Base-by-base conservation (phyloP, 306 rosid genomes). In the Castanospermum australe region DNA sequence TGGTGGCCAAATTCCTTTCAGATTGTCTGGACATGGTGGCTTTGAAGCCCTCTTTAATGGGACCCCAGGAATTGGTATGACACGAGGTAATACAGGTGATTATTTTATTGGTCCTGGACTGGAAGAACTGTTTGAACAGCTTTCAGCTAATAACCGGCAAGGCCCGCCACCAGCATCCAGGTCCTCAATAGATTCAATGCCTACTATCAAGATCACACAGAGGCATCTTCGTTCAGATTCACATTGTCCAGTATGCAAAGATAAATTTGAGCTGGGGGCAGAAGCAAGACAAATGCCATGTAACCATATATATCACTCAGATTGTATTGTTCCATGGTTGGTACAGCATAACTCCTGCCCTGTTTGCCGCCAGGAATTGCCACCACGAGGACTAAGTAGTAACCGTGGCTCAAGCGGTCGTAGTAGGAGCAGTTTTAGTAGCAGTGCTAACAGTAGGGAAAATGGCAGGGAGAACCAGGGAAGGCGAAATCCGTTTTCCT, bases 281-380 rank as follows among this genome's bases (percentile, higher is more conserved):
- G 89, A 90, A 79, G 94, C 91, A 6, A 88, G 89, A 84, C 85
- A 87, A 85, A 85, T 92, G 97, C 94, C 91, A 5, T 92, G 97
- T 67, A 74, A 88, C 66, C 97, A 92, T 55, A 38, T 92, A 4
- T 90, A 90, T 57, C 97, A 92, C 75, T 45, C 87, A 0, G 91
- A 92, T 63, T 92, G 97, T 71, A 92, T 92, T 45, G 78, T 90
- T 63, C 94, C 97, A 22, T 92, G 97, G 97, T 77, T 92, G 59
- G 88, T 84, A 12, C 90, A 90, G 81, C 92, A 90, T 83, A 90
- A 92, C 83, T 77, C 91, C 38, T 90, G 97, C 84, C 97, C 94
- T 41, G 94, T 90, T 52, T 92, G 97, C 78, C 93, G 94, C 67
- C 93, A 90, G 75, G 97, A 90, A 77, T 77, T 88, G 82, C 90